Evolutionary conservation across 345 rosid genomes (phyloP), one percentile per base, ranked within the genome.

Genomic region (Mangifera indica): DNA sequence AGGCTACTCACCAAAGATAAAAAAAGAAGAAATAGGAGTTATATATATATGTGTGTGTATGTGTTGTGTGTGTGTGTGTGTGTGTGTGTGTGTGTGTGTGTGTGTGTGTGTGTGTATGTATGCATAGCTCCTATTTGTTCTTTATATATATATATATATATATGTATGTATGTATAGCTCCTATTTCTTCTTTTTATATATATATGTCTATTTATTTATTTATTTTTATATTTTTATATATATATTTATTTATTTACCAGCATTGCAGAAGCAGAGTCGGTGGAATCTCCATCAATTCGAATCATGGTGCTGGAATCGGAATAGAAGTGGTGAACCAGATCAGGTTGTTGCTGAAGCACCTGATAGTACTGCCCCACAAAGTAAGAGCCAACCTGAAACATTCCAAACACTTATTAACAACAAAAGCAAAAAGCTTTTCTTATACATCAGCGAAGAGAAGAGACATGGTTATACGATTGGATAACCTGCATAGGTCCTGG

Each of bases 301-400:
- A 91, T 80, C 80, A 89, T 87, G 71, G 81, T 69, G 75, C 99
- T 95, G 49, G 78, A 60, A 54, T 91, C 98, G 8, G 84, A 77
- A 69, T 92, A 95, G 75, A 95, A 95, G 83, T 88, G 97, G 75
- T 95, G 93, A 67, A 91, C 88, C 67, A 86, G 89, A 77, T 95
- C 92, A 7, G 98, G 98, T 0, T 87, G 92, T 57, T 92, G 93
- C 74, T 85, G 87, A 74, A 95, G 89, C 22, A 92, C 93, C 76
- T 88, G 85, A 74, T 92, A 95, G 81, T 95, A 95, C 83, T 92
- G 98, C 7, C 88, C 93, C 67, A 92, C 96, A 68, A 95, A 95
- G 81, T 91, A 95, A 10, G 99, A 90, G 60, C 99, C 99, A 68
- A 95, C 96, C 99, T 92, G 79, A 40, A 70, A 54, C 63, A 55